Evolutionary conservation across 139 green algal species (phyloP), one percentile per base, ranked within the genome.

Genomic region (Gonium pectorale): DNA sequence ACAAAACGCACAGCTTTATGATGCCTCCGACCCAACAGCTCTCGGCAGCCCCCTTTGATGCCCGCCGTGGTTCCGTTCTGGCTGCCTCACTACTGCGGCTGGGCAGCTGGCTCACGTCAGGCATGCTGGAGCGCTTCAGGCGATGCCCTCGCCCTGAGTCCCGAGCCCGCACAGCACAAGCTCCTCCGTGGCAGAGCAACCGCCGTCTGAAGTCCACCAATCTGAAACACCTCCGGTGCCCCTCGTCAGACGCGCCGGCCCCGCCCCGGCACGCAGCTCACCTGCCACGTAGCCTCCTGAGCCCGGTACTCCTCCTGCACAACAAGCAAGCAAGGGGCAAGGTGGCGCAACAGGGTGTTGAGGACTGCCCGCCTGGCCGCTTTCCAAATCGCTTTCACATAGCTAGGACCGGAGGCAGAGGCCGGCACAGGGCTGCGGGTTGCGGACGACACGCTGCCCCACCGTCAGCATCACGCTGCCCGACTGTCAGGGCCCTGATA

Each of bases 251-350:
- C n/a, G n/a, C n/a, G n/a, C n/a, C n/a, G n/a, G n/a, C n/a, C n/a
- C n/a, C n/a, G n/a, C n/a, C n/a, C n/a, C n/a, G n/a, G n/a, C n/a
- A n/a, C n/a, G n/a, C 40, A 8, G 8, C 62, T 21, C 26, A 74
- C 67, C 67, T 74, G 40, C 5, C 67, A 29, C 6, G 40, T 41
- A 9, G 67, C 67, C 67, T 74, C 67, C 41, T 74, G 40, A 7
- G 27, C 67, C 4, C 40, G 67, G 40, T 59, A 56, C 67, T 54
- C 67, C 40, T 74, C 67, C 67, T 74, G 67, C 38, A 35, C 8
- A 56, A 54, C 33, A 37, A 3, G 9, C 38, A 17, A 35, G 31
- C 3, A 40, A 22, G 24, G 6, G 1, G 15, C 67, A 44, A n/a
- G n/a, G n/a, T n/a, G 22, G 40, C 26, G 67, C 40, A 35, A 15